phyloP scores from a whole-genome alignment of 176 grass and related monocot species.

The Pontederia paniculata region DNA sequence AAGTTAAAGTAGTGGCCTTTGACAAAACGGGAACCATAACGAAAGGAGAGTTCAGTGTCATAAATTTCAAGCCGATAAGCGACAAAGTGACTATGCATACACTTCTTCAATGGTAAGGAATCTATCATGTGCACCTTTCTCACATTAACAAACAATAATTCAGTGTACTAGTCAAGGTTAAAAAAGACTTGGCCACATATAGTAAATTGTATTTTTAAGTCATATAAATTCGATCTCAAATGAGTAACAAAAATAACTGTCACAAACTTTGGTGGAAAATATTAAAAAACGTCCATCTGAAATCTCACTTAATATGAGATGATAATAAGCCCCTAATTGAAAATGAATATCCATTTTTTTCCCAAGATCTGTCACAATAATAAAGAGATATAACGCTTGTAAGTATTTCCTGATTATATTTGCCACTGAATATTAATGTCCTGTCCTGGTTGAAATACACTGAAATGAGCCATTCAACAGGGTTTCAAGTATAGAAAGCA shows the following conservation, averaged over 20 bases:
- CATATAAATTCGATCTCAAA: too few relatives aligned
- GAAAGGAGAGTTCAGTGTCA: slow-evolving; percentile 11
- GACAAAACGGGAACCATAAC: slow-evolving; percentile 8
- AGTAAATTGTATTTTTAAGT: too few relatives aligned
- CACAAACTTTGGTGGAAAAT: too few relatives aligned
- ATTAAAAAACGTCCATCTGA: too few relatives aligned
- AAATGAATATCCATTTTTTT: too few relatives aligned
- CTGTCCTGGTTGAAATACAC: neutral
- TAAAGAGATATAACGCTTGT: too few relatives aligned
- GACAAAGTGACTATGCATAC: neutral
- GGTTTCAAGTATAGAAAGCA: slow-evolving; percentile 6
- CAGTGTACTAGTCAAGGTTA: neutral
- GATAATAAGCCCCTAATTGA: too few relatives aligned
- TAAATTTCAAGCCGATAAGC: neutral
- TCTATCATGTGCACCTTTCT: neutral
- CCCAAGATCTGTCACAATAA: too few relatives aligned
- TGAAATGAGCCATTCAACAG: neutral
- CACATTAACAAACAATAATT: neutral
- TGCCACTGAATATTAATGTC: neutral
- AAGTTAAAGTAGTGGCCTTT: neutral
- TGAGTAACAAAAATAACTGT: too few relatives aligned
- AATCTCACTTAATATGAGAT: too few relatives aligned
- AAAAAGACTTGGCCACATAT: neutral
- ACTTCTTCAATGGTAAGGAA: slow-evolving; percentile 4
- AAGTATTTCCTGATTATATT: neutral